phyloP scores from a whole-genome alignment of 1,139 yeast species.

The Suhomyces choctaworum region DNA sequence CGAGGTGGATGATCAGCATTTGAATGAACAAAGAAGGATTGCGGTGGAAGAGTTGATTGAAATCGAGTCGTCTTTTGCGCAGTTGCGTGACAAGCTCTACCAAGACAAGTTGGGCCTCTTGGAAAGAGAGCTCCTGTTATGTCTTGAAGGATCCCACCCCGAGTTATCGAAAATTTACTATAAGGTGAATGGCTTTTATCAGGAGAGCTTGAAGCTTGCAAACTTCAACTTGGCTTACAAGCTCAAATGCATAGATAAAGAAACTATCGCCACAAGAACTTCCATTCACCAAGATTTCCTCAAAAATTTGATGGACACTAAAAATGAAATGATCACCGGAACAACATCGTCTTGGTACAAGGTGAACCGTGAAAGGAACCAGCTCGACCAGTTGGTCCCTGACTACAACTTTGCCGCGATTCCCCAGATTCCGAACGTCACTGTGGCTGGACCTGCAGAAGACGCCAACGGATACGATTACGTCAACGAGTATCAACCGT shows the following conservation, averaged over 20 bases:
- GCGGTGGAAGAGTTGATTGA: constrained; percentile 71
- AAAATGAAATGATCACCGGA: constrained; percentile 62
- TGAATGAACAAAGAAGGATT: constrained; percentile 53
- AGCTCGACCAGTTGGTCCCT: constrained; percentile 70
- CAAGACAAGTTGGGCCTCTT: constrained; percentile 73
- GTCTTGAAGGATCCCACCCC: constrained; percentile 90
- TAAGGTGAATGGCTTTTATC: constrained; percentile 70
- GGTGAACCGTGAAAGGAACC: constrained; percentile 84
- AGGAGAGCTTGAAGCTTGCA: constrained; percentile 67
- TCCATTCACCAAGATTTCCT: constrained; percentile 83
- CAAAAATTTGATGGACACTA: constrained; percentile 67
- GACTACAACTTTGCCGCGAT: constrained; percentile 41
- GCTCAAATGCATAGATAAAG: constrained; percentile 72
- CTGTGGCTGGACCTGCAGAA: constrained; percentile 17
- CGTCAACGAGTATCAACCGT: constrained; percentile 37
- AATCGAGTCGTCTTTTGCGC: constrained; percentile 84
- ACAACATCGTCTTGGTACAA: constrained; percentile 92
- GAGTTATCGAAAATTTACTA: constrained; percentile 67
- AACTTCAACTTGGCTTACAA: constrained; percentile 70
- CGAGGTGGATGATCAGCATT: constrained; percentile 36
- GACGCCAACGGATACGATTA: constrained; percentile 13
- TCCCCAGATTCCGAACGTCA: constrained; percentile 31
- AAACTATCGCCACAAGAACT: constrained; percentile 77
- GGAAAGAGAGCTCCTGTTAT: constrained; percentile 82
- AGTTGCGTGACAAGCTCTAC: constrained; percentile 73